These are phyloP conservation scores for Pinus taeda DNA, from an alignment of 75 land plant genomes.

Conservation along the genomic window DNA sequence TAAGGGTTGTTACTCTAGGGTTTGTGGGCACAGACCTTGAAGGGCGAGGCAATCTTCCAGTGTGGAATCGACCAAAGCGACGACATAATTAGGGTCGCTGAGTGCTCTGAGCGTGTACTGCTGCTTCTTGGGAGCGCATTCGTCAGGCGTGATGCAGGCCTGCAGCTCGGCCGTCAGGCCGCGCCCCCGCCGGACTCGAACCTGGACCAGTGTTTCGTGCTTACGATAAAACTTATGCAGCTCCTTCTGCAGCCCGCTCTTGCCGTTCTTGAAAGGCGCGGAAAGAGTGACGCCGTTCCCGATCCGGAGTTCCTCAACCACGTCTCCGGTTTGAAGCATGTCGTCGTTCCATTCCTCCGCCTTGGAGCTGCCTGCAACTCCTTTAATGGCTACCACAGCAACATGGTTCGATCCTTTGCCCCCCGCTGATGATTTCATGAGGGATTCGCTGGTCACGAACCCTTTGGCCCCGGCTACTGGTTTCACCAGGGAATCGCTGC, in stretches of 20 bases:
- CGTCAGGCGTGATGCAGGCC: slow-evolving; percentile 46
- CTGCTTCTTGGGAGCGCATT: slow-evolving; percentile 20
- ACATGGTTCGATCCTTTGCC: not conserved
- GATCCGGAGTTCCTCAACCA: slow-evolving; percentile 47
- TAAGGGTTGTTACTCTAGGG: not conserved
- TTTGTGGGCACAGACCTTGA: slow-evolving; percentile 35
- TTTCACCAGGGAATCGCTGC: not conserved
- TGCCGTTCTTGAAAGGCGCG: slow-evolving; percentile 60
- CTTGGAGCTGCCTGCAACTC: slow-evolving; percentile 38
- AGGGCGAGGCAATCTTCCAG: slow-evolving; percentile 56
- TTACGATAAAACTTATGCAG: slow-evolving; percentile 45
- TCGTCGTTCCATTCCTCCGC: slow-evolving; percentile 61
- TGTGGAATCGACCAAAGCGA: slow-evolving; percentile 53
- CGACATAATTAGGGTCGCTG: slow-evolving; percentile 63
- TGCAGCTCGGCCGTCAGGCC: slow-evolving; percentile 33
- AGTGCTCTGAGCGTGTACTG: slow-evolving; percentile 52
- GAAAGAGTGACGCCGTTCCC: slow-evolving; percentile 12
- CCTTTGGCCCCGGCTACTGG: not conserved
- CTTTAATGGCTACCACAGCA: slow-evolving; percentile 54
- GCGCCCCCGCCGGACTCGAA: slow-evolving; percentile 46
- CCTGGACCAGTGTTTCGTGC: slow-evolving; percentile 45
- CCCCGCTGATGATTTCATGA: not conserved
- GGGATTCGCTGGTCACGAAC: not conserved
- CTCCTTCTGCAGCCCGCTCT: slow-evolving; percentile 52
- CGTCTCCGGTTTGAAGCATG: slow-evolving; percentile 54